A percentile compares a stretch with the other conserved stretches of the same genome.
phyloP scores from a whole-genome alignment of 805 yeast genomes.

The Starmerella ratchasimensis region DNA sequence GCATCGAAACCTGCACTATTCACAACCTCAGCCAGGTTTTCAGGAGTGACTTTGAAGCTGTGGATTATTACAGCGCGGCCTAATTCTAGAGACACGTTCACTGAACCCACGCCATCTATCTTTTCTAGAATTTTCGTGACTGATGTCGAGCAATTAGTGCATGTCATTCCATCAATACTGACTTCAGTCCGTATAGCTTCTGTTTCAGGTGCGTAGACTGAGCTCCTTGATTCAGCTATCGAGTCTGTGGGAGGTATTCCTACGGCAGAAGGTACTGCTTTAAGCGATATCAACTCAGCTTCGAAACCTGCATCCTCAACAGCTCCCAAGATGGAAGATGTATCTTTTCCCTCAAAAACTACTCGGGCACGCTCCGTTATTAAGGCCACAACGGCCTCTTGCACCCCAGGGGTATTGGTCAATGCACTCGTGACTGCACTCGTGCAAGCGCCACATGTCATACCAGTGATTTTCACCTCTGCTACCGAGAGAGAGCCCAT shows the following conservation, averaged over 20 bases:
- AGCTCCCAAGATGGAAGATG: slow-evolving; percentile 34
- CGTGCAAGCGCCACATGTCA: slow-evolving; percentile 87
- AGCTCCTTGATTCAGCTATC: no score
- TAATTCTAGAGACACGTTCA: slow-evolving; percentile 44
- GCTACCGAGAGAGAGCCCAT: no score
- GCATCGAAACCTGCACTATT: slow-evolving; percentile 72
- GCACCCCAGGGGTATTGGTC: slow-evolving; percentile 37
- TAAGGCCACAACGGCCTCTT: slow-evolving; percentile 48
- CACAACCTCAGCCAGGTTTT: slow-evolving; percentile 36
- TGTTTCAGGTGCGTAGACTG: no score
- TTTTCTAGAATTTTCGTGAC: slow-evolving; percentile 42
- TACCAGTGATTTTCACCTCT: slow-evolving; percentile 41
- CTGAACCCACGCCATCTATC: slow-evolving; percentile 39
- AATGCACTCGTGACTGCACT: slow-evolving; percentile 50
- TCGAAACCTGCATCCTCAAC: slow-evolving; percentile 74
- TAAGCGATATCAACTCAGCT: slow-evolving; percentile 27
- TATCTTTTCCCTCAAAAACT: slow-evolving; percentile 30
- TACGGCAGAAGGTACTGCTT: no score
- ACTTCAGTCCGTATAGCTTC: no score
- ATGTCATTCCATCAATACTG: slow-evolving; percentile 83
- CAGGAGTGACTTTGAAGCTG: slow-evolving; percentile 24
- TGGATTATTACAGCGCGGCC: no score
- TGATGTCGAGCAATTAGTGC: slow-evolving; percentile 68
- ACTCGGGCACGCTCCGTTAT: slow-evolving; percentile 63
- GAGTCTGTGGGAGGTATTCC: slow-evolving; percentile 7